phyloP scores from a whole-genome alignment of 345 rosid genomes.

The Erysimum cheiranthoides region DNA sequence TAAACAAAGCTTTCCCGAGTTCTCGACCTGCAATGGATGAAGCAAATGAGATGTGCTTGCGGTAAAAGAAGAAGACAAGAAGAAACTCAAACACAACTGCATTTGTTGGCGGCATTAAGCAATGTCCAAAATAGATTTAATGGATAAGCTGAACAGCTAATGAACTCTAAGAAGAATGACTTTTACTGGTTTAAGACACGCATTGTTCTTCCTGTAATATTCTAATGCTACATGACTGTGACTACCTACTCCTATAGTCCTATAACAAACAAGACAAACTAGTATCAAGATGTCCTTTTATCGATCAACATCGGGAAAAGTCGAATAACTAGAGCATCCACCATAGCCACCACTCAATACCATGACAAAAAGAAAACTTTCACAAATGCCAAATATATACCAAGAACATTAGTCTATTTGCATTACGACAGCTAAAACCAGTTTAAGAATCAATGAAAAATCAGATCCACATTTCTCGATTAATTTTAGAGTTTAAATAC shows the following conservation, averaged over 20 bases:
- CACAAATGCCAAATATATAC: neutral
- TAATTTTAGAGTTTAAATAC: neutral
- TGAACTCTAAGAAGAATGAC: conserved; percentile 2
- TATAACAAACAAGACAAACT: neutral
- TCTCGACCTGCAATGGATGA: conserved; percentile 19
- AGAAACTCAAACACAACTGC: neutral
- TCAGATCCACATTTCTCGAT: conserved; percentile 13
- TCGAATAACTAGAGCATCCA: conserved; percentile 13
- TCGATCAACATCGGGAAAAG: neutral
- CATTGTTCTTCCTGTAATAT: conserved; percentile 5
- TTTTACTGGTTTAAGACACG: neutral
- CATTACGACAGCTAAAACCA: neutral
- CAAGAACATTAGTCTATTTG: conserved; percentile 8
- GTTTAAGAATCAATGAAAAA: conserved; percentile 10
- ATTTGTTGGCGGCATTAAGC: neutral
- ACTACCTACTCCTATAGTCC: conserved; percentile 2
- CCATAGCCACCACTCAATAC: conserved; percentile 6
- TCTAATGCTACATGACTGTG: conserved; percentile 12
- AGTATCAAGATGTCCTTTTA: conserved; percentile 11
- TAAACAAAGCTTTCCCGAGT: conserved; percentile 9
- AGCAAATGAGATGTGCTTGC: conserved; percentile 11
- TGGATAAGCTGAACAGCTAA: conserved; percentile 4
- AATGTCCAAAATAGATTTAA: neutral
- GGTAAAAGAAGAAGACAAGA: neutral
- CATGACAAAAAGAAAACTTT: neutral